Percentiles rank a stretch among this genome's conserved stretches.
phyloP scores from a whole-genome alignment of 1,284 basidiomycete genomes.

The Papiliotrema fonsecae region DNA sequence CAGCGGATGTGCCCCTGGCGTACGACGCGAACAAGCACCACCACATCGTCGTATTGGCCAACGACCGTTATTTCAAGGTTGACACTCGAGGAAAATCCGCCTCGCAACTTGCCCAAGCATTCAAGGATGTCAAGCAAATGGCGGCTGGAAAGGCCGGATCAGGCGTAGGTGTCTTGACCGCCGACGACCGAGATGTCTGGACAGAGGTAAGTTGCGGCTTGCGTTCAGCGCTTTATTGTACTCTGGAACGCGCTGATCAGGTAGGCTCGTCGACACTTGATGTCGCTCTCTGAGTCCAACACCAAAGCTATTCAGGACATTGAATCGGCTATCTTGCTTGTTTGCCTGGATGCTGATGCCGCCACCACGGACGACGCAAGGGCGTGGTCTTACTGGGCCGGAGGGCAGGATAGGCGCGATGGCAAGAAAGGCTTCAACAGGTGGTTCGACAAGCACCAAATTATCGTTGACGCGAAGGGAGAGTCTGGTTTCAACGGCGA shows the following conservation, averaged over 20 bases:
- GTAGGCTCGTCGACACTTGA: conserved; percentile 42
- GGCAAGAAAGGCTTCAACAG: conserved; percentile 66
- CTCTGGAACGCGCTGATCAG: background rate
- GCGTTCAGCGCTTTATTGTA: background rate
- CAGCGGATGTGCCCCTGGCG: conserved; percentile 77
- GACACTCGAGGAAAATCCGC: conserved; percentile 62
- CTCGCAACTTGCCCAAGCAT: conserved; percentile 73
- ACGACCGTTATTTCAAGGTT: conserved; percentile 85
- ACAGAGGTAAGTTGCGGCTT: conserved; percentile 56
- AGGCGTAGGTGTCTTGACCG: conserved; percentile 68
- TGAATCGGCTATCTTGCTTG: conserved; percentile 81
- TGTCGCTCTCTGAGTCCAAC: conserved; percentile 64
- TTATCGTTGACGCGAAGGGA: conserved; percentile 88
- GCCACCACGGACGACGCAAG: conserved; percentile 58
- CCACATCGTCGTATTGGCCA: conserved; percentile 83
- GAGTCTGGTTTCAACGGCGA: conserved; percentile 78
- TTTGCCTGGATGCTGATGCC: conserved; percentile 58
- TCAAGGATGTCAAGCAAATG: conserved; percentile 66
- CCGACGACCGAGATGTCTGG: conserved; percentile 89
- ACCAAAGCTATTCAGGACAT: conserved; percentile 68
- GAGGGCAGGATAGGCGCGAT: conserved; percentile 52
- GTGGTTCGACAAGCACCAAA: conserved; percentile 96
- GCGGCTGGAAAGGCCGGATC: conserved; percentile 56
- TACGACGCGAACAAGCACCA: conserved; percentile 73
- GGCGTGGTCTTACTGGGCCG: conserved; percentile 83